Conservation (phyloP, 345 rosid genomes). For the Citrus unshiu region DNA sequence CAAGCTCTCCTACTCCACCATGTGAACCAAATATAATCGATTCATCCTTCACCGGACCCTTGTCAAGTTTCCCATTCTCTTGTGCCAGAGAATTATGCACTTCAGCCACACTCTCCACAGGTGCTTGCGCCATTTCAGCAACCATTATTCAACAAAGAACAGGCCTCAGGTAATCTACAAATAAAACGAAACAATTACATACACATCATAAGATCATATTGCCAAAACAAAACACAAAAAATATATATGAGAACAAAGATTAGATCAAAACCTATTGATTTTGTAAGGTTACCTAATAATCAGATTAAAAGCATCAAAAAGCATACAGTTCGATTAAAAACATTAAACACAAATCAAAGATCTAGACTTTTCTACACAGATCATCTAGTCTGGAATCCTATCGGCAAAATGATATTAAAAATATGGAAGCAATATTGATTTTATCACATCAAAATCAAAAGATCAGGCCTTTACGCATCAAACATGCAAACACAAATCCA, state of each 20-base stretch:
- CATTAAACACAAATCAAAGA: background rate
- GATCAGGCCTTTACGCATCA: background rate
- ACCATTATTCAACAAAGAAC: slow-evolving; percentile 47
- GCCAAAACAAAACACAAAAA: background rate
- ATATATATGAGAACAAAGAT: background rate
- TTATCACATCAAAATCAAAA: background rate
- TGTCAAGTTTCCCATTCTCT: slow-evolving; percentile 51
- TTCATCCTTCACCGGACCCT: slow-evolving; percentile 32
- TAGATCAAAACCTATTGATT: background rate
- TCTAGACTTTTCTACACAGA: background rate
- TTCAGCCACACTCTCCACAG: slow-evolving; percentile 42
- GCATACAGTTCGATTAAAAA: background rate
- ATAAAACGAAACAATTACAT: background rate
- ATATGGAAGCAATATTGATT: background rate
- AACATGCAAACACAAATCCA: background rate
- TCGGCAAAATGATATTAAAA: background rate
- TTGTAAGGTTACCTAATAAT: background rate
- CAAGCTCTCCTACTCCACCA: slow-evolving; percentile 35
- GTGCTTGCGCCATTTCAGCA: slow-evolving; percentile 62
- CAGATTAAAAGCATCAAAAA: background rate
- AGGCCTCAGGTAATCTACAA: slow-evolving; percentile 14
- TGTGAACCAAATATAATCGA: slow-evolving; percentile 58
- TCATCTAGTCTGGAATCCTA: background rate
- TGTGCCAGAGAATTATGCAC: slow-evolving; percentile 25
- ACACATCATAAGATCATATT: background rate